phyloP scores from a whole-genome alignment of 768 basidiomycete species.

The Amylocystis lapponica region DNA sequence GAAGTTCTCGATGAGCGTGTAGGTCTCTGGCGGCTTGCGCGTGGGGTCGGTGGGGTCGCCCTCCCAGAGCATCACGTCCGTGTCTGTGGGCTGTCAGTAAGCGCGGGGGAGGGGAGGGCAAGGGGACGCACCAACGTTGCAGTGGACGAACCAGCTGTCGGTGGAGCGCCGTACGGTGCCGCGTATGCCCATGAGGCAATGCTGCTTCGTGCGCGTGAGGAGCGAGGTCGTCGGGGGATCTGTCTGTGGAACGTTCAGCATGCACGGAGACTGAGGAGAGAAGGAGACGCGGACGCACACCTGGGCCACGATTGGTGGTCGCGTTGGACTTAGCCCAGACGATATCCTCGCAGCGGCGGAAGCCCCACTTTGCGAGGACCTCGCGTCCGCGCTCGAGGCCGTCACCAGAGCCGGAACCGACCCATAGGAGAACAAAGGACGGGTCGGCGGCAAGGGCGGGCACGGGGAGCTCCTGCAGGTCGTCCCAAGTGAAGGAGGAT shows the following conservation, averaged over 20 bases:
- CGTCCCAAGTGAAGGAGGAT: conserved; percentile 80
- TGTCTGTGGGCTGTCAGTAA: conserved; percentile 45
- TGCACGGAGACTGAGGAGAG: too few relatives aligned
- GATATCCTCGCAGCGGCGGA: conserved; percentile 93
- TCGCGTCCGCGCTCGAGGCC: conserved; percentile 91
- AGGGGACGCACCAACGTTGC: conserved; percentile 77
- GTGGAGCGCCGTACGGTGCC: conserved; percentile 94
- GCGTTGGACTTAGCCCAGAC: conserved; percentile 96
- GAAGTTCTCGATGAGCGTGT: conserved; percentile 95
- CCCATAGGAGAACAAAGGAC: conserved; percentile 94
- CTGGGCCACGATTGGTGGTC: conserved; percentile 63
- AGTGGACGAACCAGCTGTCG: conserved; percentile 96
- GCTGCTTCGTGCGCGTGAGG: conserved; percentile 87
- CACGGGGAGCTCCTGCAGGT: conserved; percentile 77
- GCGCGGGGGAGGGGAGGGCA: conserved; percentile 7
- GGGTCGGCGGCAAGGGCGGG: conserved; percentile 84
- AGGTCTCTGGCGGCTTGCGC: conserved; percentile 91
- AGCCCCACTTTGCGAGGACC: conserved; percentile 90
- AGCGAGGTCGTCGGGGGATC: conserved; percentile 84
- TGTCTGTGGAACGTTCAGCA: conserved; percentile 41
- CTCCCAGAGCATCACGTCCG: conserved; percentile 97
- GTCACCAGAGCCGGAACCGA: conserved; percentile 84
- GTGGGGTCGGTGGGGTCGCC: conserved; percentile 81
- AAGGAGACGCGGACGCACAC: conserved; percentile 46
- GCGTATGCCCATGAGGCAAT: conserved; percentile 95